phyloP scores from a whole-genome alignment of 148 eudicot species.

The Polygonum maritimum region DNA sequence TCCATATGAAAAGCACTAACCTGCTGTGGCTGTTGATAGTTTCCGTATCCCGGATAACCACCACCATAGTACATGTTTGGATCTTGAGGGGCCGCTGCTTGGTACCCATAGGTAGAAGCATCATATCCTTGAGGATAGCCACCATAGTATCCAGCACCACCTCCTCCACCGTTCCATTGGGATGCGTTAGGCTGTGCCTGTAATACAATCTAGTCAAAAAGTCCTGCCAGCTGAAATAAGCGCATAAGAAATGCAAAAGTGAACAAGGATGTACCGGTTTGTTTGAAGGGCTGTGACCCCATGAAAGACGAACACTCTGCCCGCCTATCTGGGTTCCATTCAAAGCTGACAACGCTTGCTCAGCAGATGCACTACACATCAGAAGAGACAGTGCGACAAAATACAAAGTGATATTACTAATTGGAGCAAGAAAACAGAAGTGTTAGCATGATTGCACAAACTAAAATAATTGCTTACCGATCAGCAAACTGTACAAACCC shows the following conservation, averaged over 20 bases:
- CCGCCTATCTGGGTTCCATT: constrained; percentile 78
- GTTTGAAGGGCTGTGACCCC: constrained; percentile 89
- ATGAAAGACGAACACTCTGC: constrained; percentile 70
- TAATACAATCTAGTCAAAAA: not conserved
- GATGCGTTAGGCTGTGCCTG: constrained; percentile 57
- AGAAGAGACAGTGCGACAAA: constrained; percentile 1
- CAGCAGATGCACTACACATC: constrained; percentile 50
- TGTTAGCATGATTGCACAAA: not conserved
- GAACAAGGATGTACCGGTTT: constrained; percentile 46
- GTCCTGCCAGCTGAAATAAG: not conserved
- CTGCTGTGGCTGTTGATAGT: constrained; percentile 90
- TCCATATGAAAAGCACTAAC: constrained; percentile 16
- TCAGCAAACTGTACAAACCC: constrained; percentile 84
- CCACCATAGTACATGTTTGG: constrained; percentile 82
- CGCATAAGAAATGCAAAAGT: not conserved
- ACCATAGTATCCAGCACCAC: constrained; percentile 46
- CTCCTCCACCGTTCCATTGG: constrained; percentile 40
- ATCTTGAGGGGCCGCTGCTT: constrained; percentile 66
- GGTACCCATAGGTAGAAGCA: constrained; percentile 48
- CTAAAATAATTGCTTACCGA: constrained; percentile 33
- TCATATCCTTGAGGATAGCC: constrained; percentile 63
- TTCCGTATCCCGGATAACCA: constrained; percentile 60
- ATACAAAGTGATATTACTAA: not conserved
- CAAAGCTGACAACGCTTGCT: constrained; percentile 58
- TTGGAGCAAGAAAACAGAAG: not conserved